Percentiles rank a stretch among this genome's conserved stretches.
These are phyloP conservation scores for Colletotrichum sp. DNA, from an alignment of 2,329 filamentous ascomycete species.

Conservation along the genomic window DNA sequence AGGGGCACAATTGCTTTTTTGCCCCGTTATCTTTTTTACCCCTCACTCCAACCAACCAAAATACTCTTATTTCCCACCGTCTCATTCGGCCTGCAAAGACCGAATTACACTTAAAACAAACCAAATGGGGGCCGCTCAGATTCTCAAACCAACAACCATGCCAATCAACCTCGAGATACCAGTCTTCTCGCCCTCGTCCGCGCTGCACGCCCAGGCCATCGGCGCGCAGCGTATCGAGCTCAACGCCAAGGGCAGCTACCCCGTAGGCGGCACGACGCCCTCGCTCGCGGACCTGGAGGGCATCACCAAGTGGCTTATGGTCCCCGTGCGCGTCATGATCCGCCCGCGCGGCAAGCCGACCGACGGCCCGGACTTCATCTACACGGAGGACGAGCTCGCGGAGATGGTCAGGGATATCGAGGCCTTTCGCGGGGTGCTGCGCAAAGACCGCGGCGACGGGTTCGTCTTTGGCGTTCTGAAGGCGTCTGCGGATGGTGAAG, in stretches of 20 bases:
- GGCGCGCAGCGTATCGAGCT: conserved; percentile 59
- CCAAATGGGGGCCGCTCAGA: not conserved
- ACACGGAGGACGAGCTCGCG: conserved; percentile 47
- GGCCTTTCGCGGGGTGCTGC: conserved; percentile 41
- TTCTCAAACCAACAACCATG: not conserved
- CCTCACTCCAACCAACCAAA: not conserved
- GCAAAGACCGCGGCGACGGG: conserved; percentile 50
- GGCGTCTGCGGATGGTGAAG: not conserved
- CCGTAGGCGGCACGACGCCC: conserved; percentile 57
- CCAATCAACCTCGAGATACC: conserved; percentile 54
- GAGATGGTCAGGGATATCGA: conserved; percentile 40
- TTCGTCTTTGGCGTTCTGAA: conserved; percentile 61
- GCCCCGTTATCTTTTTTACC: not conserved
- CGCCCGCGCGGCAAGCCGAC: conserved; percentile 48
- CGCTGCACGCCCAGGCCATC: conserved; percentile 41
- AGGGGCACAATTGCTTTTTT: not conserved
- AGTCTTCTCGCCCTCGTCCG: conserved; percentile 52
- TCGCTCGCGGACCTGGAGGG: conserved; percentile 39
- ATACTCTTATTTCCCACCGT: not conserved
- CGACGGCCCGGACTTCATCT: conserved; percentile 50
- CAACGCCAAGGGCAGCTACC: conserved; percentile 57
- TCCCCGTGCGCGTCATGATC: conserved; percentile 60
- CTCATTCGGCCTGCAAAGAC: too few species aligned
- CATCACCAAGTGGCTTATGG: conserved; percentile 25
- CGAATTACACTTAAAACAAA: too few species aligned